Base-by-base conservation (phyloP, 108 stramenopile genomes). In the Skeletonema grethae region DNA sequence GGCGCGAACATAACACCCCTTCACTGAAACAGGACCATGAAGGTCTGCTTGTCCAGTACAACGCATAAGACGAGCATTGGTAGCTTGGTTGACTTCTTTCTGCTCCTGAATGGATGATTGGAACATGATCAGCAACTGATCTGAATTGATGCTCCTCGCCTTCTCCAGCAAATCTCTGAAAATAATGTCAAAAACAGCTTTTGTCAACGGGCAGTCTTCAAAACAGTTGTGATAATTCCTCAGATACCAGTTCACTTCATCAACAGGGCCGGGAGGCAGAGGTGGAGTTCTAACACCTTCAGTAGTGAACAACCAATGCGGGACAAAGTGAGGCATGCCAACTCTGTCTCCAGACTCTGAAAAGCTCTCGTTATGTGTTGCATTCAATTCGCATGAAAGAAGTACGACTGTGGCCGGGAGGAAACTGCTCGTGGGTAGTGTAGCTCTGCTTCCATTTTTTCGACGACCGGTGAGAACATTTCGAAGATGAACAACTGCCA, bases 281-380 rank as follows among this genome's bases (percentile, higher is more conserved):
- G 35, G 31, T 2, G 50, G 12, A 9, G 55, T 28, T n/a, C 45
- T 57, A 7, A 55, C 18, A 20, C 67, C 22, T 24, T 22, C 50
- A 1, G 50, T 24, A 1, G 50, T 24, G 20, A 3, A 53, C 12
- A 73, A 65, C 72, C 72, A 73, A 7, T 13, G 16, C 2, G 72
- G 72, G 32, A 73, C 38, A 36, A 58, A 66, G 57, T 73, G 72
- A 1, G 65, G 55, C 67, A 73, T 73, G 35, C 22, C 50, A 12
- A 28, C 25, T 61, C 72, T 72, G 22, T 55, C 7, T 16, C 34
- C 22, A 34, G 63, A 57, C 32, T 66, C 55, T 11, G 50, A 53
- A 22, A 53, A 53, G 7, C 50, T 53, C 50, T 53, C 50, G 20
- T n/a, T 5, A 7, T 53, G 50, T 6, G 22, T 7, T 9, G 50